Conservation (phyloP, 2,329 filamentous ascomycete species). For the Fusarium virguliforme region DNA sequence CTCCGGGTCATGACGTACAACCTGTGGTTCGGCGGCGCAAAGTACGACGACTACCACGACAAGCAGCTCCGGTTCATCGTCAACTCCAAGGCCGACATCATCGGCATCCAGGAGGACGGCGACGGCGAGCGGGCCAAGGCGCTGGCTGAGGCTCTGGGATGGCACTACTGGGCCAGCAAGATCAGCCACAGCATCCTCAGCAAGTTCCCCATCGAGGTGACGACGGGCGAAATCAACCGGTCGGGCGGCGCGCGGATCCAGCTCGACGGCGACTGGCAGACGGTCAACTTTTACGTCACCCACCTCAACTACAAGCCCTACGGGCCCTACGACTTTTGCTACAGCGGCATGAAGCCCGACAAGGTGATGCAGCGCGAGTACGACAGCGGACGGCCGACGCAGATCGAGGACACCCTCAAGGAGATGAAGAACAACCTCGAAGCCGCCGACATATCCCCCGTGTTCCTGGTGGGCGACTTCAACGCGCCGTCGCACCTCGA, state of each 20-base stretch:
- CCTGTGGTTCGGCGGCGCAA: constrained; percentile 57
- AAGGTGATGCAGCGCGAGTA: constrained; percentile 55
- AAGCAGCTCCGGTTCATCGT: constrained; percentile 57
- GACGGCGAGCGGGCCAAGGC: constrained; percentile 48
- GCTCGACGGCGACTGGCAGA: constrained; percentile 52
- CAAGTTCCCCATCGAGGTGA: constrained; percentile 57
- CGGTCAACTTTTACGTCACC: constrained; percentile 55
- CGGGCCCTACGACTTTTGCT: constrained; percentile 61
- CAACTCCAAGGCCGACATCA: constrained; percentile 53
- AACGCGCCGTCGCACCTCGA: constrained; percentile 62
- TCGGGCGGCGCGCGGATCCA: constrained; percentile 52
- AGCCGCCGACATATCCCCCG: constrained; percentile 52
- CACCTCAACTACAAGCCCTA: constrained; percentile 58
- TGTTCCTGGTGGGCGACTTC: constrained; percentile 59
- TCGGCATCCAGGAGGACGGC: constrained; percentile 57
- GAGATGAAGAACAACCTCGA: constrained; percentile 53
- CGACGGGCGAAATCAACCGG: constrained; percentile 38
- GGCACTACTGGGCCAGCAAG: constrained; percentile 54
- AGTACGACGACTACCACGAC: constrained; percentile 55
- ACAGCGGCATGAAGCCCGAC: constrained; percentile 53
- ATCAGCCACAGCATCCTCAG: constrained; percentile 54
- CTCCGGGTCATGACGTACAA: constrained; percentile 58
- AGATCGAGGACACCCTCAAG: constrained; percentile 55
- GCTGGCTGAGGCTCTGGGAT: constrained; percentile 57
- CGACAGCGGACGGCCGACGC: constrained; percentile 55